These are phyloP conservation scores for Basidiobolus meristosporus DNA, from an alignment of 371 early-diverging fungal genomes.

Conservation along the genomic window DNA sequence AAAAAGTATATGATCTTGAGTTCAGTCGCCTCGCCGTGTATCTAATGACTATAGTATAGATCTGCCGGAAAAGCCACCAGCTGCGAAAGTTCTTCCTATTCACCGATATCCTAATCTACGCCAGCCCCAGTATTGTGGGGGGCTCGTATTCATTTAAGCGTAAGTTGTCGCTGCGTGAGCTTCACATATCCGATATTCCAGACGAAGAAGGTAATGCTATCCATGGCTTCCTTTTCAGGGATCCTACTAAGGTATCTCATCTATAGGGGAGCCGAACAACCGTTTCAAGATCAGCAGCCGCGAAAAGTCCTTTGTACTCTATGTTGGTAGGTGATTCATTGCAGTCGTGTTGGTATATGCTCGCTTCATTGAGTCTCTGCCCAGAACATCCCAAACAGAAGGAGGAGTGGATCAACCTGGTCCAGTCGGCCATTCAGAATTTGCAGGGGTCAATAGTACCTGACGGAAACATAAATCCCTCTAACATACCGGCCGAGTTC, in stretches of 20 bases:
- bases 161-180: conserved; percentile 30
- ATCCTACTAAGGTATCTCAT: neutral
- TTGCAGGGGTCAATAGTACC: conserved; percentile 22
- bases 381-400: conserved; percentile 20
- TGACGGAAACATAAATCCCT: conserved; percentile 19
- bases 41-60: conserved; percentile 7
- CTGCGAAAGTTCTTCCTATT: conserved; percentile 40
- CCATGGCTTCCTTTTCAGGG: too few species aligned
- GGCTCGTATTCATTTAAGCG: conserved; percentile 25
- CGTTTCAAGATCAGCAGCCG: neutral
- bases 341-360: conserved; percentile 42
- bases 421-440: conserved; percentile 23
- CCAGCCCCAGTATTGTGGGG: conserved; percentile 12
- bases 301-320: neutral
- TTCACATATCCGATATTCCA: conserved; percentile 29
- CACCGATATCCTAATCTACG: conserved; percentile 50
- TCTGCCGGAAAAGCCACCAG: conserved; percentile 41
- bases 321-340: conserved; percentile 6
- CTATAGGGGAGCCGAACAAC: neutral
- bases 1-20: conserved; percentile 13
- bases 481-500: conserved; percentile 3
- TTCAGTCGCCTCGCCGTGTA: neutral
- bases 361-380: conserved; percentile 28
- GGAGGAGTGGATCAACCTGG: conserved; percentile 30
- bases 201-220: conserved; percentile 10